Base-by-base conservation (phyloP, 2,329 filamentous ascomycete genomes). In the Colletotrichum simmondsii region DNA sequence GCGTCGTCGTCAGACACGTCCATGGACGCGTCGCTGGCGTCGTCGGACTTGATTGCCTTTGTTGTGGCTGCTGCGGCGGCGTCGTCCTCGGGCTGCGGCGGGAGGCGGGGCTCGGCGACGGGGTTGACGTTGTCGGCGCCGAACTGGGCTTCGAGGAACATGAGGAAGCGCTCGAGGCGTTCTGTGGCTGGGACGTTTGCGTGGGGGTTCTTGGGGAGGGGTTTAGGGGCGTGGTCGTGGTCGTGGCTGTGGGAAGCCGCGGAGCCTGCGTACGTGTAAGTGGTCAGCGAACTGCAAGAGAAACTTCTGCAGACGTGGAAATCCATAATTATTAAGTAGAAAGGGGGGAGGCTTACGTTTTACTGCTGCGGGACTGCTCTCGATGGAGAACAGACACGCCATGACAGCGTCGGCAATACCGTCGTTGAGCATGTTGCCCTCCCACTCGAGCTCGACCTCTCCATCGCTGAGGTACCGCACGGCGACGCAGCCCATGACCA, bases 131-230 rank as follows among this genome's bases (percentile, higher is more conserved):
- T 92, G 75, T 97, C 92, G 37, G 91, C 87, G 74, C 97, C 97
- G 80, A 99, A 99, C 81, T 99, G 97, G 3, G 95, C 94, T 86
- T 99, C 97, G 16, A 99, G 92, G 86, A 99, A 98, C 91, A 98
- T 94, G 84, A 97, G 93, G 24, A 99, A 91, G 42, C 96, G 92
- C 75, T 93, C 90, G 53, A 98, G 91, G 53, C 94, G 93, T 77
- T 97, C 94, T 57, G 92, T 87, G 0, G 95, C 88, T 11, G 89
- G 89, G 54, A 95, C 83, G 57, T 93, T 89, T 14, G 92, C 89
- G 81, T 97, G 95, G 0, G 92, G 93, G 79, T 98, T 97, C 28
- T 84, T 81, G 28, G 76, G 85, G 83, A 52, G 87, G 81, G 53
- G 83, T 22, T 56, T 71, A 16, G 77, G 66, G 6, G 77, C 72